Evolutionary conservation across 805 yeast species (phyloP).

Genomic region (Clavispora phyllophila): DNA sequence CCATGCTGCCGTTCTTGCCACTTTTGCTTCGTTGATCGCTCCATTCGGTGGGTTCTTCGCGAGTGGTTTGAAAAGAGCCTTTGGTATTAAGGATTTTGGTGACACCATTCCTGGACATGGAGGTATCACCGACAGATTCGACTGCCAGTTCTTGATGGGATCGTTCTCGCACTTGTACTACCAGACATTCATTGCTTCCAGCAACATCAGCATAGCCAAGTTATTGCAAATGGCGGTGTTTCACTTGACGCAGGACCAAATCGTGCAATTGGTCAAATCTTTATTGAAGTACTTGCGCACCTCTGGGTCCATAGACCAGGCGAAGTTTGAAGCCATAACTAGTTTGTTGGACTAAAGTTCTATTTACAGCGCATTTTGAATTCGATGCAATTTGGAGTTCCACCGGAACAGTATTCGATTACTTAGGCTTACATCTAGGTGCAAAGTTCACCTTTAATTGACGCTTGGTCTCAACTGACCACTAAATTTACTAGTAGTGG

Average conservation of each 20-base stretch:
- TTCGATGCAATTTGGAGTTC: not conserved
- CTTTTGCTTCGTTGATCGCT: slow-evolving; percentile 94
- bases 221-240: slow-evolving; percentile 71
- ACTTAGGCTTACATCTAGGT: not conserved
- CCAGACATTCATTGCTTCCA: slow-evolving; percentile 81
- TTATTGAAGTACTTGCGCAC: slow-evolving; percentile 50
- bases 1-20: slow-evolving; percentile 80
- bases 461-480: not conserved
- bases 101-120: slow-evolving; percentile 99
- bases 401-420: not conserved
- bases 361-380: not conserved
- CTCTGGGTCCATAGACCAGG: slow-evolving; percentile 24
- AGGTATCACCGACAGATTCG: slow-evolving; percentile 95
- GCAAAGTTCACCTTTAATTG: not conserved
- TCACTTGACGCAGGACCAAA: slow-evolving; percentile 62
- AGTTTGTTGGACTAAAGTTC: slow-evolving; percentile 23
- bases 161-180: slow-evolving; percentile 87
- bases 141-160: slow-evolving; percentile 97
- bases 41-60: slow-evolving; percentile 99
- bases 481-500: too few relatives aligned
- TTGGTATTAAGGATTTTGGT: slow-evolving; percentile 95
- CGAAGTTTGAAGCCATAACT: slow-evolving; percentile 23
- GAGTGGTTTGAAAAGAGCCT: slow-evolving; percentile 93
- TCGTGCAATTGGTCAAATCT: slow-evolving; percentile 54
- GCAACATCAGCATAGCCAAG: slow-evolving; percentile 66